Base-by-base conservation (phyloP, 2,329 filamentous ascomycete species). In the Remersonia thermophila region DNA sequence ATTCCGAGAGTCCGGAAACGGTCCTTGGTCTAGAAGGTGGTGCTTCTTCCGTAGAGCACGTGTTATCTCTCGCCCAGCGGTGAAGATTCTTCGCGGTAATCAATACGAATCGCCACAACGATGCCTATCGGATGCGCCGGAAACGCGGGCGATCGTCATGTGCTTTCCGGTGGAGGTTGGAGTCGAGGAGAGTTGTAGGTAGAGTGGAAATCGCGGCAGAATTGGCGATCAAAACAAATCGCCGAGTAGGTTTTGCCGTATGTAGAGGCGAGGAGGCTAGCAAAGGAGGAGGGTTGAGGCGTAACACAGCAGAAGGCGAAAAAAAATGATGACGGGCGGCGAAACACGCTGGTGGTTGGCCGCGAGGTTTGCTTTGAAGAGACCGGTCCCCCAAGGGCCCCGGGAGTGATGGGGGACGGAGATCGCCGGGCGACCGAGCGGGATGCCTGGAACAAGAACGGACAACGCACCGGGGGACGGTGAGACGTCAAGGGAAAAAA, bases 1-100 rank as follows among this genome's bases (percentile, higher is more conserved):
- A 16, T 39, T 44, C 43, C 36, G 38, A 39, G 12, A 29, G 29
- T 40, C 44, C 46, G 39, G 39, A 47, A 48, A 40, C 42, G 39
- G 38, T 30, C 33, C 30, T 30, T 37, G 29, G 32, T 26, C 34
- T 15, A 27, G 26, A 23, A 13, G 17, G 23, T 26, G 18, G 8
- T 23, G 20, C 5, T 9, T 6, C 9, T 23, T 9, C 20, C 20
- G 5, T 23, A 23, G 25, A 27, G 18, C 36, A 32, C 23, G 34
- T 33, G 31, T 12, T 31, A 30, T 15, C 28, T 33, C 30, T 6
- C 20, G 20, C 5, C 20, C 5, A 23, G 20, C 20, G 9, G 20
- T 6, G 20, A n/a, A n/a, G n/a, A n/a, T n/a, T n/a, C 20, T 23
- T 5, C 9, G 20, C 20, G 20, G 9, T 9, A 23, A 23, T 23